Conservation (phyloP, 805 yeast genomes). For the Teunomyces kruisii region DNA sequence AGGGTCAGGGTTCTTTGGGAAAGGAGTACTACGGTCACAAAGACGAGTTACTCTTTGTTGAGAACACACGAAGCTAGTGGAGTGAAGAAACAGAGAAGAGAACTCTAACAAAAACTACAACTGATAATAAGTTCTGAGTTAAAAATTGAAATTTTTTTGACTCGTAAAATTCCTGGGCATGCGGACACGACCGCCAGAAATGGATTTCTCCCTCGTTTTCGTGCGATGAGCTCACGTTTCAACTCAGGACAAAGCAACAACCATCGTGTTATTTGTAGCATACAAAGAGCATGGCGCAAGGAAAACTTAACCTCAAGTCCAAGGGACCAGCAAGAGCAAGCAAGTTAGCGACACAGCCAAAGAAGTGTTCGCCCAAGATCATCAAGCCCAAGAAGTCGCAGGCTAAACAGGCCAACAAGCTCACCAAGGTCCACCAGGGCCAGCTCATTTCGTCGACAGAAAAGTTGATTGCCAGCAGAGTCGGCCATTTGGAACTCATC, state of each 20-base stretch:
- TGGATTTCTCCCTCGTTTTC: background rate
- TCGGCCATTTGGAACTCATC: slow-evolving; percentile 88
- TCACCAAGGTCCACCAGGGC: slow-evolving; percentile 57
- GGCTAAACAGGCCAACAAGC: slow-evolving; percentile 45
- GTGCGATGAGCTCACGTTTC: slow-evolving; percentile 2
- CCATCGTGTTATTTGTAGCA: background rate
- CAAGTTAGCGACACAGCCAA: slow-evolving; percentile 63
- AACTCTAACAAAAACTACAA: slow-evolving; percentile 1
- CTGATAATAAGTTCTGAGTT: slow-evolving; percentile 1
- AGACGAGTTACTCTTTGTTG: slow-evolving; percentile 1
- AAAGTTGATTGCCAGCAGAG: slow-evolving; percentile 80
- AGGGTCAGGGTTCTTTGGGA: too few species aligned
- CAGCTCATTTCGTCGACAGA: slow-evolving; percentile 68
- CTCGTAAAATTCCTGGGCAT: slow-evolving; percentile 3
- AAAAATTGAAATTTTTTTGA: slow-evolving; percentile 4
- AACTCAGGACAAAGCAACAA: too few species aligned
- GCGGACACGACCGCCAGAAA: slow-evolving; percentile 1
- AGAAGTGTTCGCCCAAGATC: slow-evolving; percentile 70
- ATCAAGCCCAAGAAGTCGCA: slow-evolving; percentile 66
- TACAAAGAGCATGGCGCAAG: slow-evolving; percentile 61
- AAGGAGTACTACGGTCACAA: background rate
- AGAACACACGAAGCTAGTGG: background rate
- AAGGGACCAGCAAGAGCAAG: slow-evolving; percentile 54
- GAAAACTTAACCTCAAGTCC: slow-evolving; percentile 57
- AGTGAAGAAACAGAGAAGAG: background rate